These are phyloP conservation scores for Aegilops longissima DNA, from an alignment of 176 grass and related monocot genomes.

Conservation along the genomic window DNA sequence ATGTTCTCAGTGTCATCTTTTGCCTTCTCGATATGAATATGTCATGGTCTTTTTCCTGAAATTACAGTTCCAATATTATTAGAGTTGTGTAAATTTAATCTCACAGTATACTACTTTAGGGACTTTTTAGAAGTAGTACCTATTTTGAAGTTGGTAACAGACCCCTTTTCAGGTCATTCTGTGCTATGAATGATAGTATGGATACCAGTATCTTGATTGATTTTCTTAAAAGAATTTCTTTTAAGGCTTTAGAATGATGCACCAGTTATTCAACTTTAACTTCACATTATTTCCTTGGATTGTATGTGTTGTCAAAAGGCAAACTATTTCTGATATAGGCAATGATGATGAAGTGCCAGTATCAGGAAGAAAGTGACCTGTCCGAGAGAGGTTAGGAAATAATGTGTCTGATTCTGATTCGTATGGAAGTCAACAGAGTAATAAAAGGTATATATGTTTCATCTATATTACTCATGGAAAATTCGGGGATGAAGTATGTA, in stretches of 20 bases:
- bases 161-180: conserved; percentile 5
- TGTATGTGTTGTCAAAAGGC: conserved; percentile 64
- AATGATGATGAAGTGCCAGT: conserved; percentile 33
- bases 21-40: too few relatives aligned
- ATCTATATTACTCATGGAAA: neutral
- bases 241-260: neutral
- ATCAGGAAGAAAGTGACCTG: conserved; percentile 32
- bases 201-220: neutral
- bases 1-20: too few relatives aligned
- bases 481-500: conserved; percentile 78
- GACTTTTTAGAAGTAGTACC: neutral
- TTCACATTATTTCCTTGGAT: conserved; percentile 10
- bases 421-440: conserved; percentile 34
- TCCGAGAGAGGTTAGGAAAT: conserved; percentile 63
- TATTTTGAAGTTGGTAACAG: neutral
- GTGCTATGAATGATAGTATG: neutral
- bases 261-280: neutral
- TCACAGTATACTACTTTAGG: neutral
- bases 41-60: too few relatives aligned
- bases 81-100: too few relatives aligned
- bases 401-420: conserved; percentile 32
- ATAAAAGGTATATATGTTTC: conserved; percentile 47
- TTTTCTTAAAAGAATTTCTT: neutral
- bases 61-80: too few relatives aligned
- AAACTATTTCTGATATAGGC: conserved; percentile 27